Evolutionary conservation across 116 monocot genomes (phyloP).

Genomic region (Zostera marina): DNA sequence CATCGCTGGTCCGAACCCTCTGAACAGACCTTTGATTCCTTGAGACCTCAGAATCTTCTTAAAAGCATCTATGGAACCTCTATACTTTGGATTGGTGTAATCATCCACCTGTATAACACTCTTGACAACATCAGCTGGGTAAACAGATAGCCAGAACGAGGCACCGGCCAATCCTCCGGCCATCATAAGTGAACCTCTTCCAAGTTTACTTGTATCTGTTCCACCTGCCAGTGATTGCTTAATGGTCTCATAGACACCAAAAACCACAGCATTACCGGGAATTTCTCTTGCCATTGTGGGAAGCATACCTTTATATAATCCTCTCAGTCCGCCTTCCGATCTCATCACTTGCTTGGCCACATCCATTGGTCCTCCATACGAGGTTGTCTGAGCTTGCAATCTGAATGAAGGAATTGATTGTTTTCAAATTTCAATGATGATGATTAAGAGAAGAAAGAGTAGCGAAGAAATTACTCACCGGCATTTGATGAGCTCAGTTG

Average conservation of each 20-base stretch:
- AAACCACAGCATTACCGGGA: slow-evolving; percentile 84
- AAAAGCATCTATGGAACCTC: slow-evolving; percentile 53
- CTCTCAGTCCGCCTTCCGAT: slow-evolving; percentile 6
- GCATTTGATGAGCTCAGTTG: slow-evolving; percentile 88
- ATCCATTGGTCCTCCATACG: slow-evolving; percentile 7
- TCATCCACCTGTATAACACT: slow-evolving; percentile 89
- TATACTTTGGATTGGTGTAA: slow-evolving; percentile 58
- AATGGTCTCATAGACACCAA: slow-evolving; percentile 77
- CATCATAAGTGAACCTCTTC: slow-evolving; percentile 54
- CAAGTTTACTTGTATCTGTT: slow-evolving; percentile 43
- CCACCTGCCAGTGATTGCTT: slow-evolving; percentile 66
- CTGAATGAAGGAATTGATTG: background rate
- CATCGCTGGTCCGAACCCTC: slow-evolving; percentile 91
- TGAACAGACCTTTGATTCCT: slow-evolving; percentile 67
- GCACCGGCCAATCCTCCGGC: slow-evolving; percentile 80
- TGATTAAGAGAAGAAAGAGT: background rate
- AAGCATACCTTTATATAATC: slow-evolving; percentile 58
- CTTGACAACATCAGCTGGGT: slow-evolving; percentile 85
- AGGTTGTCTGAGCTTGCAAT: slow-evolving; percentile 8
- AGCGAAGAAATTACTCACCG: slow-evolving; percentile 18
- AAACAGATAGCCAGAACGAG: slow-evolving; percentile 54
- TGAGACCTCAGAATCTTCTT: slow-evolving; percentile 60
- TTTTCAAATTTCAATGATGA: background rate
- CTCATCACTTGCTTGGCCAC: slow-evolving; percentile 1
- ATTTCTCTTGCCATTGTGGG: slow-evolving; percentile 76